Evolutionary conservation across 768 basidiomycete genomes (phyloP).

Genomic region (Coprinellus micaceus): DNA sequence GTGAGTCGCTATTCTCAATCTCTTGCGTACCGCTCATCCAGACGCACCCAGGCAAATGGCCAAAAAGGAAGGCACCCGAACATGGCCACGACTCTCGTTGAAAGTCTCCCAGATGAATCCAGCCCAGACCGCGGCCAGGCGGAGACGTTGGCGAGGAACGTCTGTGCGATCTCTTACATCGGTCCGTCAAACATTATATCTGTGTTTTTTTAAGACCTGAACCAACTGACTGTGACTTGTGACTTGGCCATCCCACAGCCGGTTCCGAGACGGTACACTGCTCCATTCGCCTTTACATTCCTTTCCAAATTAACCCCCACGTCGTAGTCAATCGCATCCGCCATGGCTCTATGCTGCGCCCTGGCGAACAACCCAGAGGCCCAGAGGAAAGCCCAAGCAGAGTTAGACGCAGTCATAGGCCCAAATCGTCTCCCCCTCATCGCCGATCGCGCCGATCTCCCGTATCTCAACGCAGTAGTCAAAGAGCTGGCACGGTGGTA

Average conservation of each 20-base stretch:
- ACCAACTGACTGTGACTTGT: neutral
- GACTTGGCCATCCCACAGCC: too few species aligned
- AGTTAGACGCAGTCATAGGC: constrained; percentile 38
- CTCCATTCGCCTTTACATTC: neutral
- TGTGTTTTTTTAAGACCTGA: neutral
- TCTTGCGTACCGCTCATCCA: too few species aligned
- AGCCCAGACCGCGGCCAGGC: neutral
- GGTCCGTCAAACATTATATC: neutral
- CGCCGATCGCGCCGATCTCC: constrained; percentile 20
- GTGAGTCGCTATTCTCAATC: too few species aligned
- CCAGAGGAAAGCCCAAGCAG: constrained; percentile 35
- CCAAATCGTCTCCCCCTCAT: constrained; percentile 33
- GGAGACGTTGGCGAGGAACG: neutral
- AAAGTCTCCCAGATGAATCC: neutral
- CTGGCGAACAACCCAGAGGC: constrained; percentile 36
- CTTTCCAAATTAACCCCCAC: neutral
- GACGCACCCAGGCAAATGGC: neutral
- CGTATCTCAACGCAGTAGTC: constrained; percentile 34
- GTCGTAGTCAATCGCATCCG: neutral
- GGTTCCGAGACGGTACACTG: neutral
- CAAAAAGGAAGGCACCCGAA: neutral
- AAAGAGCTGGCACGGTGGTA: constrained; percentile 27
- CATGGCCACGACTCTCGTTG: neutral
- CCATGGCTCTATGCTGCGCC: neutral
- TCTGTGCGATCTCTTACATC: neutral